Evolutionary conservation across 768 basidiomycete genomes (phyloP).

Genomic region (Amanita jacksonii): DNA sequence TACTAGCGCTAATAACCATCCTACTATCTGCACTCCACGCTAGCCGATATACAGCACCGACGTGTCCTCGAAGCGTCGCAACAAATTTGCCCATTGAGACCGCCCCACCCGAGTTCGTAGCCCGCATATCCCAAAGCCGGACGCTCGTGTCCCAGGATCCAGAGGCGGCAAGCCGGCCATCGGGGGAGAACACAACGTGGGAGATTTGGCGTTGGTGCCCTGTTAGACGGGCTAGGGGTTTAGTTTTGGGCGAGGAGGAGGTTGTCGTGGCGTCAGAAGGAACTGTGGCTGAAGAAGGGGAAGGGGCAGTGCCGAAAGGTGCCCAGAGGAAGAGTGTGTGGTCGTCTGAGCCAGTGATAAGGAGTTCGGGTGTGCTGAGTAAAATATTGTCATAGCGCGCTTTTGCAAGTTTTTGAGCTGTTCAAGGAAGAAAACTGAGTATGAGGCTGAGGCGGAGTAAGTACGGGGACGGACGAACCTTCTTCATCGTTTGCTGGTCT

Average conservation of each 20-base stretch:
- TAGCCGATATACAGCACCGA: slow-evolving; percentile 88
- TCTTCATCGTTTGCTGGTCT: slow-evolving; percentile 73
- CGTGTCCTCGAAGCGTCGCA: slow-evolving; percentile 84
- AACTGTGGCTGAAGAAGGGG: too few relatives aligned
- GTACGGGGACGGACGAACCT: slow-evolving; percentile 36
- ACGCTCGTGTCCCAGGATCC: slow-evolving; percentile 89
- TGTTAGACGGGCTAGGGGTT: slow-evolving; percentile 61
- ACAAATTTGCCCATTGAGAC: slow-evolving; percentile 82
- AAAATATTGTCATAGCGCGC: slow-evolving; percentile 70
- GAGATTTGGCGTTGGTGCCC: slow-evolving; percentile 94
- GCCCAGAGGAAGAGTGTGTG: slow-evolving; percentile 98
- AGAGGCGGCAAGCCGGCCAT: slow-evolving; percentile 85
- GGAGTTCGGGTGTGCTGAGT: slow-evolving; percentile 58
- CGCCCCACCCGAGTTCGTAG: not conserved
- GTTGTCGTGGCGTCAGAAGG: slow-evolving; percentile 12
- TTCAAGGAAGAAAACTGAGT: not conserved
- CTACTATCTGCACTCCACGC: slow-evolving; percentile 94
- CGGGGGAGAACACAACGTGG: slow-evolving; percentile 91
- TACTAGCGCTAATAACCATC: slow-evolving; percentile 88
- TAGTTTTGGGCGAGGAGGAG: slow-evolving; percentile 14
- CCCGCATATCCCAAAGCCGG: slow-evolving; percentile 71
- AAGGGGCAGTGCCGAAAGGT: slow-evolving; percentile 45
- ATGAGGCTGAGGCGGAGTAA: not conserved
- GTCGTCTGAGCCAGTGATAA: slow-evolving; percentile 96
- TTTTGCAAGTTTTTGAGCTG: slow-evolving; percentile 70